Base-by-base conservation (phyloP, 2,329 filamentous ascomycete species). In the Aspergillus alliaceus region DNA sequence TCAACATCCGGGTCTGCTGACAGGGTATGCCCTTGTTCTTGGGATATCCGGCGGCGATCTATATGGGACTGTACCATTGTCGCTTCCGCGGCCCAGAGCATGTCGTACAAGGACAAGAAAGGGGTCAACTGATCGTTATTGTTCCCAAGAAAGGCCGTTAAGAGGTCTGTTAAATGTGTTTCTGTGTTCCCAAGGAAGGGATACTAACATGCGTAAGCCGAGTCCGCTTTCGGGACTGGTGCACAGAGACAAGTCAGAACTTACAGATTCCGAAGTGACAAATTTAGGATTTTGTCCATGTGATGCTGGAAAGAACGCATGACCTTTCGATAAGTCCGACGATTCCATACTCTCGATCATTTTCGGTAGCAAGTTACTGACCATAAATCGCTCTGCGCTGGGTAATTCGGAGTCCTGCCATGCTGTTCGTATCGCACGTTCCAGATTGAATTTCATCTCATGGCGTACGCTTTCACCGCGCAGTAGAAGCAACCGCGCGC, bases 1-100 rank as follows among this genome's bases (percentile, higher is more conserved):
- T 66, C 64, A 2, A 63, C 55, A 29, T 63, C 56, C 2, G 54
- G 22, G 12, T 56, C 57, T 14, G 59, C 57, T 27, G 46, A 52
- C 24, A 58, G 60, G 14, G 52, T 56, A 27, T 63, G 50, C 18
- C 62, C 63, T 53, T 67, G 59, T 35, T 67, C 61, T 44, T 66
- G 65, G 5, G 59, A 59, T 12, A 62, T 59, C 20, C 62, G 62
- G 48, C 66, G 66, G 51, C 68, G 64, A 59, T 74, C 71, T n/a
- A 73, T 68, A 59, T 69, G 68, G 46, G 70, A 69, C 58, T 74
- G 71, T 34, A 68, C 69, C 11, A 74, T 56, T 8, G 70, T 70
- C 37, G 64, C 69, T 56, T 75, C 72, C 6, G 68, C 63, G 1
- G 72, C 70, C 69, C 72, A 74, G 34, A 72, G 49, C 31, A 67